Conservation (phyloP, 352 stramenopile species). For the Pythium guiyangense region DNA sequence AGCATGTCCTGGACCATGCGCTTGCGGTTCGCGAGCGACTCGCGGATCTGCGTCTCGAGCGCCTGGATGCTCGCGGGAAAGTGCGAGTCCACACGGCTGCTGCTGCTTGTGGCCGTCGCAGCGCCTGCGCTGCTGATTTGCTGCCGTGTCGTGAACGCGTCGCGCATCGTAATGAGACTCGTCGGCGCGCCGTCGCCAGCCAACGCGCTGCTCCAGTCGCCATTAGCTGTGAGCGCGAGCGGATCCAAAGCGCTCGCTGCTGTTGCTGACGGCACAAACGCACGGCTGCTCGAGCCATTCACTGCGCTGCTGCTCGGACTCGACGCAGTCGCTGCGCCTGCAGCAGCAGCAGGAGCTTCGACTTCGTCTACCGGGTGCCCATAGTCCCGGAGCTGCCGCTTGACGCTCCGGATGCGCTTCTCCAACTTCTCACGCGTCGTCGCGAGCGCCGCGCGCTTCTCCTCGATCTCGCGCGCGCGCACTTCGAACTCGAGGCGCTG, state of each 20-base stretch:
- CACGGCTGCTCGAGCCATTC: not conserved
- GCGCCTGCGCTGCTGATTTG: not conserved
- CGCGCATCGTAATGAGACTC: constrained; percentile 20
- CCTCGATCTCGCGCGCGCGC: constrained; percentile 33
- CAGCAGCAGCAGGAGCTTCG: too few relatives aligned
- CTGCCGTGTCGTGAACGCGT: constrained; percentile 7
- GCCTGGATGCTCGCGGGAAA: constrained; percentile 18
- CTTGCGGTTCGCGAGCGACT: constrained; percentile 23
- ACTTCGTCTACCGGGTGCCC: constrained; percentile 5
- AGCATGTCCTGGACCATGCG: constrained; percentile 24
- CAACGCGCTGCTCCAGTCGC: not conserved
- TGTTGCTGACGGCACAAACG: not conserved
- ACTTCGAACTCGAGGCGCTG: constrained; percentile 43
- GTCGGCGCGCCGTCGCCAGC: not conserved
- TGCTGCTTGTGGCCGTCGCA: not conserved
- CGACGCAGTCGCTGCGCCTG: not conserved
- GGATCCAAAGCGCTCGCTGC: not conserved
- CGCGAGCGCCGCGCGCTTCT: constrained; percentile 24
- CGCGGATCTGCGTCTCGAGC: constrained; percentile 24
- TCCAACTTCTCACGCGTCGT: constrained; percentile 37
- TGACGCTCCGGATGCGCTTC: constrained; percentile 25
- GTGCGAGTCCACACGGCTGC: constrained; percentile 12
- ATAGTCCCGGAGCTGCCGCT: constrained; percentile 8
- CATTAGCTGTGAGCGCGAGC: not conserved
- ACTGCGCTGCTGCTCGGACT: not conserved